Base-by-base conservation (phyloP, 2,329 filamentous ascomycete species). In the Lachnellula suecica region DNA sequence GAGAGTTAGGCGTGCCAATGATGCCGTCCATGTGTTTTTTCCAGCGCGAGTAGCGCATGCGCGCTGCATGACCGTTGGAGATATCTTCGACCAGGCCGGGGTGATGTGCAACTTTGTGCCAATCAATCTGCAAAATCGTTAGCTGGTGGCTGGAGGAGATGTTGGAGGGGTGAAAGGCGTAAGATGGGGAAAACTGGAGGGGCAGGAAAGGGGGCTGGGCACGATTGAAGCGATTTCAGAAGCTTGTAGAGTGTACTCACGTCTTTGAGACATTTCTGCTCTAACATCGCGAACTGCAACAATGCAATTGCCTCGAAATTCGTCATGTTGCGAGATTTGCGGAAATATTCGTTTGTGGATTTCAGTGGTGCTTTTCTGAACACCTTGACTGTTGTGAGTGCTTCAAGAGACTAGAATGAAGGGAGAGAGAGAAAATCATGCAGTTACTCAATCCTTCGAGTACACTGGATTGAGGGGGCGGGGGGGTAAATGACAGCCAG, bases 21-120 rank as follows among this genome's bases (percentile, higher is more conserved):
- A 63, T 68, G 13, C 74, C 74, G 53, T 82, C 78, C 70, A 79
- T 78, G 43, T 79, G 75, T 49, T 74, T 71, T 52, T 71, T 74
- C 66, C 81, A 80, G 31, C 79, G 75, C 20, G 74, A 77, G 63
- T 75, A 82, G 24, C 79, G 74, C 79, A 82, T 82, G 35, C 79
- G 75, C 13, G 79, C 79, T 3, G 79, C 79, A 59, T 82, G 79
- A 34, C 78, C 79, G 48, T 81, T 82, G 31, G 75, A 77, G 49
- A 82, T 79, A 41, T 74, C 74, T 11, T 77, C 66, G 8, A 34
- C 40, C 10, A 66, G 58, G 35, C 64, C 49, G 0, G 63, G 64
- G 43, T 77, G 67, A 2, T 65, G 65, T 13, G 79, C 78, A 15
- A 82, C 76, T 35, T 70, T 62, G 44, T 72, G 73, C 79, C 79